phyloP scores from a whole-genome alignment of 1,139 yeast species.

The Nadsonia starkeyi-henricii region DNA sequence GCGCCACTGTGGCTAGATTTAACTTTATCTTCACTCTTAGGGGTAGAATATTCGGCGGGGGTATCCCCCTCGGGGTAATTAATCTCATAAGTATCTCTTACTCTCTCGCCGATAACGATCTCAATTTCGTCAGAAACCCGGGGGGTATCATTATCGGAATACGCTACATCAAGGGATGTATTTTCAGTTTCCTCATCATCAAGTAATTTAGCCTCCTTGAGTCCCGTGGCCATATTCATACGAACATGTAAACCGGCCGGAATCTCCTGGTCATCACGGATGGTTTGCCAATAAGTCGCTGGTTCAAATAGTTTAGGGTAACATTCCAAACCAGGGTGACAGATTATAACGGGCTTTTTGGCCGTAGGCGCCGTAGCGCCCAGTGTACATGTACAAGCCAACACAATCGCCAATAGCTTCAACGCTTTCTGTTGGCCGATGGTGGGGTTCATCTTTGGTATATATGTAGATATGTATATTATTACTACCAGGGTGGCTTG shows the following conservation, averaged over 20 bases:
- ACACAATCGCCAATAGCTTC: neutral
- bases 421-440: too few species aligned
- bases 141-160: too few species aligned
- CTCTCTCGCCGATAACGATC: too few species aligned
- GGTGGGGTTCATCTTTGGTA: too few species aligned
- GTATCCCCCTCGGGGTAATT: too few species aligned
- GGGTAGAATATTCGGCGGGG: too few species aligned
- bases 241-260: constrained; percentile 72
- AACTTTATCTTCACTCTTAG: too few species aligned
- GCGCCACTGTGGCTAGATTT: too few species aligned
- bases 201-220: constrained; percentile 47
- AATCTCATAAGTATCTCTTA: too few species aligned
- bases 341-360: neutral
- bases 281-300: constrained; percentile 49
- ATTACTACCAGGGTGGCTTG: too few species aligned
- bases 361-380: neutral
- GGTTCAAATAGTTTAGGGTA: constrained; percentile 34
- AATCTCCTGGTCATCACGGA: constrained; percentile 53
- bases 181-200: constrained; percentile 2
- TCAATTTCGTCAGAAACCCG: too few species aligned
- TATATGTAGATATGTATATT: too few species aligned
- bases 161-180: neutral
- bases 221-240: constrained; percentile 52
- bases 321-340: neutral
- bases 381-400: neutral